Percentiles rank a stretch among this genome's conserved stretches.
phyloP scores from a whole-genome alignment of 129 eudicot species.

The Tanacetum coccineum region DNA sequence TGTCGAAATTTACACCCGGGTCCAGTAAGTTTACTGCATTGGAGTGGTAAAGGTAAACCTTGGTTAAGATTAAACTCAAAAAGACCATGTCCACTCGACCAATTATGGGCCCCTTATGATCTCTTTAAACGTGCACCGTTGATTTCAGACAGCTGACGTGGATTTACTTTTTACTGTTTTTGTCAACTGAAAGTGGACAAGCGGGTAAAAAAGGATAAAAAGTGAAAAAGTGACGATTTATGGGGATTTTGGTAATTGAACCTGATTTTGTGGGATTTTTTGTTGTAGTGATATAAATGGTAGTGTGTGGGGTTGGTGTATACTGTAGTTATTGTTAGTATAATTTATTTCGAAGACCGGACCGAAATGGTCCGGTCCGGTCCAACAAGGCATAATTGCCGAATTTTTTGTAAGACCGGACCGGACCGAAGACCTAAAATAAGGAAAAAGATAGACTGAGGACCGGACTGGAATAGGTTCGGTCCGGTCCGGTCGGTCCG shows the following conservation, averaged over 20 bases:
- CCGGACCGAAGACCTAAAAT: too few species aligned
- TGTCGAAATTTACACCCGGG: conserved; percentile 80
- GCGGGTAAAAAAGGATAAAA: background rate
- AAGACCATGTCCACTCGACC: conserved; percentile 73
- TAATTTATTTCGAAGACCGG: background rate
- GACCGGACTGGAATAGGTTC: too few species aligned
- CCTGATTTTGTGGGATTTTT: background rate
- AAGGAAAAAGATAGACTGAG: too few species aligned
- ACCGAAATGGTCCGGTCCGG: too few species aligned
- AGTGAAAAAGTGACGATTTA: conserved; percentile 4
- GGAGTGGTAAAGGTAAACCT: conserved; percentile 95
- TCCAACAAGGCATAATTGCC: too few species aligned
- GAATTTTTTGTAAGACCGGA: too few species aligned
- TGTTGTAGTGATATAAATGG: background rate
- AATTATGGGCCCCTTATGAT: conserved; percentile 57
- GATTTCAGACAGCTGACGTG: conserved; percentile 45
- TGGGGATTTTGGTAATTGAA: conserved; percentile 5
- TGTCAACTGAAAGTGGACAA: conserved; percentile 8
- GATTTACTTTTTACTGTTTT: background rate
- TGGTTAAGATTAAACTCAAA: conserved; percentile 71
- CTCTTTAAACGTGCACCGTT: conserved; percentile 27
- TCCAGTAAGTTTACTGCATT: conserved; percentile 74
- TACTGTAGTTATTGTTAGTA: conserved; percentile 6
- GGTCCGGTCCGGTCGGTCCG: too few species aligned
- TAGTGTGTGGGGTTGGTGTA: conserved; percentile 5